Base-by-base conservation (phyloP, 495 filamentous ascomycete species). In the Penicillium crystallinum region DNA sequence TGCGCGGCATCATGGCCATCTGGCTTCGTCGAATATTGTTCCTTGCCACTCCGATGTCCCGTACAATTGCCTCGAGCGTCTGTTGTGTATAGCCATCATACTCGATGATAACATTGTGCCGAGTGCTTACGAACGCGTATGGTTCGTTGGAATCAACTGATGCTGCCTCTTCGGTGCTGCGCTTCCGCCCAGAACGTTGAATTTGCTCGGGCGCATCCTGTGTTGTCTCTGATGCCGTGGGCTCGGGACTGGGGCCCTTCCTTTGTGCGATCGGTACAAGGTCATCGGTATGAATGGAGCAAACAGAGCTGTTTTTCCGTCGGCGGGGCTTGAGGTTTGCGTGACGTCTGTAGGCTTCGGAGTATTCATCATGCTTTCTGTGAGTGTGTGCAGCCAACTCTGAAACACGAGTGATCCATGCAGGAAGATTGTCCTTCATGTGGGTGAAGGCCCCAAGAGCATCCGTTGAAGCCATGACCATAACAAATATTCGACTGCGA, bases 51-150 rank as follows among this genome's bases (percentile, higher is more conserved):
- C 85, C 87, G 39, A 96, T 86, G 49, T 84, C 80, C 52, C 87
- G 87, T 41, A 93, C 90, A 27, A 95, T 71, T 42, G 81, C 75
- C 63, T 95, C 90, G 52, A 96, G 88, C 6, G 81, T 77, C 30
- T 81, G 79, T 62, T 96, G 91, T 10, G 90, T 85, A 50, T 88
- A 83, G 58, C 87, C 87, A 64, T 96, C 90, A 66, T 95, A 96
- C 65, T 91, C 88, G 36, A 96, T 86, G 23, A 92, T 84, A 49
- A 95, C 83, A 80, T 90, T 90, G 53, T 81, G 83, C 48, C 87
- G 80, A 11, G 81, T 84, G 49, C 88, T 84, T 63, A 86, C 89
- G 19, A 76, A 75, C 63, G 76, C 38, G 60, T 81, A 50, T 58
- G 71, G 57, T 23, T 68, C 62, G 8, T 43, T 53, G 10, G 71